Conservation (phyloP, 2,329 filamentous ascomycete genomes). For the Pseudohalonectria lignicola region DNA sequence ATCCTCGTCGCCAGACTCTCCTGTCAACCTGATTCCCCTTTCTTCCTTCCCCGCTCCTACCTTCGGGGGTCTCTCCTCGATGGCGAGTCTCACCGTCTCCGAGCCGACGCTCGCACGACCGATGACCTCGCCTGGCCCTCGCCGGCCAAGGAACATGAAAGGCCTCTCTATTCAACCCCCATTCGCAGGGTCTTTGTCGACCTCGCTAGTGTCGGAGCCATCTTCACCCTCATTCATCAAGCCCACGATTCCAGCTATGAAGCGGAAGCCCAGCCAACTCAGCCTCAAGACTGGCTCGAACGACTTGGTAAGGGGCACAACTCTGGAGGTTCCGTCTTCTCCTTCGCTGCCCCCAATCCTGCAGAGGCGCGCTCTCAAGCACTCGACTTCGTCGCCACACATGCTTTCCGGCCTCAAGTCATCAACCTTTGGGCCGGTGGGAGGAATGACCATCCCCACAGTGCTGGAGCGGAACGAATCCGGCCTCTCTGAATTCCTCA, state of each 20-base stretch:
- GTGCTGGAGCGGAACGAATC: conserved; percentile 49
- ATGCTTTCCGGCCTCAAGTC: conserved; percentile 51
- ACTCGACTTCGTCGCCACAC: conserved; percentile 56
- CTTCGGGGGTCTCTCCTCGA: conserved; percentile 35
- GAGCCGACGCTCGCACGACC: conserved; percentile 38
- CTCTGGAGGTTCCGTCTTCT: conserved; percentile 43
- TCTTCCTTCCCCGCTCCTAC: conserved; percentile 55
- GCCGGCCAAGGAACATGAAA: conserved; percentile 73
- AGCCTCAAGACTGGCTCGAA: conserved; percentile 64
- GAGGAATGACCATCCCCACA: conserved; percentile 54
- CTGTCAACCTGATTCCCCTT: conserved; percentile 58
- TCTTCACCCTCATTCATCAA: conserved; percentile 71
- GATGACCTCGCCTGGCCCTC: conserved; percentile 58
- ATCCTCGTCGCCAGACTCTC: conserved; percentile 85
- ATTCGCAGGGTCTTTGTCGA: conserved; percentile 32
- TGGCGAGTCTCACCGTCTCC: conserved; percentile 35
- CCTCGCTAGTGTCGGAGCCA: conserved; percentile 50
- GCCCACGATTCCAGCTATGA: conserved; percentile 59
- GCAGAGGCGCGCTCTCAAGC: conserved; percentile 52
- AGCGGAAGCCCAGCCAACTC: conserved; percentile 66
- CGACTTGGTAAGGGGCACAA: conserved; percentile 37
- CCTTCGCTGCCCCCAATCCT: conserved; percentile 46
- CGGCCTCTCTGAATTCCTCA: conserved; percentile 46
- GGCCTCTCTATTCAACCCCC: conserved; percentile 68
- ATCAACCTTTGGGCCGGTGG: conserved; percentile 46